phyloP scores from a whole-genome alignment of 257 asterid genomes.

The Phtheirospermum japonicum region DNA sequence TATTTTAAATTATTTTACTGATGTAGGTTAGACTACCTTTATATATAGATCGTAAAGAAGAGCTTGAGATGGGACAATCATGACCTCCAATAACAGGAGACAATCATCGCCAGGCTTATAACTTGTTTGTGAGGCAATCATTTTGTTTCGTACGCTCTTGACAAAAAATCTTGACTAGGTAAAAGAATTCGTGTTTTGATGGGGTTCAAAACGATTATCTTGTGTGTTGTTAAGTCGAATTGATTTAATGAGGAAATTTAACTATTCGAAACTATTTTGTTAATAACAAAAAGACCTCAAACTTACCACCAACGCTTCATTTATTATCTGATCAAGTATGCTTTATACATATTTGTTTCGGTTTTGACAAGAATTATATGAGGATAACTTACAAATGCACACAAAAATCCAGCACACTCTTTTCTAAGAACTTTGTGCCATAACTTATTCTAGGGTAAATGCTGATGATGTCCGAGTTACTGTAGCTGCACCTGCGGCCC shows the following conservation, averaged over 20 bases:
- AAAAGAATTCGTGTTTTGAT: not conserved
- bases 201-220: not conserved
- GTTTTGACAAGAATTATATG: not conserved
- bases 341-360: conserved; percentile 18
- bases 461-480: conserved; percentile 99
- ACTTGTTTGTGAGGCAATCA: not conserved
- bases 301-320: conserved; percentile 10
- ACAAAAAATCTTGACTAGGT: too few species aligned
- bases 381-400: not conserved
- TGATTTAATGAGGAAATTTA: not conserved
- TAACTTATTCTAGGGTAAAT: conserved; percentile 70
- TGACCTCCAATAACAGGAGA: not conserved
- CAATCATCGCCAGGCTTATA: not conserved
- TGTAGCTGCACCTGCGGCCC: conserved; percentile 91
- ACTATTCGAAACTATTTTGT: not conserved
- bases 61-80: not conserved
- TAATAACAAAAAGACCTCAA: conserved; percentile 1
- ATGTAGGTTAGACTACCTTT: not conserved
- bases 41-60: not conserved
- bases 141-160: not conserved
- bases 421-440: conserved; percentile 23
- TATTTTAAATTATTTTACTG: not conserved
- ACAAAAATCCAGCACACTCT: not conserved
- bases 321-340: conserved; percentile 6
- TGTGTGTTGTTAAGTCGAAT: not conserved